These are phyloP conservation scores for Alternaria ethzedia DNA, from an alignment of 2,329 filamentous ascomycete genomes.

Conservation along the genomic window DNA sequence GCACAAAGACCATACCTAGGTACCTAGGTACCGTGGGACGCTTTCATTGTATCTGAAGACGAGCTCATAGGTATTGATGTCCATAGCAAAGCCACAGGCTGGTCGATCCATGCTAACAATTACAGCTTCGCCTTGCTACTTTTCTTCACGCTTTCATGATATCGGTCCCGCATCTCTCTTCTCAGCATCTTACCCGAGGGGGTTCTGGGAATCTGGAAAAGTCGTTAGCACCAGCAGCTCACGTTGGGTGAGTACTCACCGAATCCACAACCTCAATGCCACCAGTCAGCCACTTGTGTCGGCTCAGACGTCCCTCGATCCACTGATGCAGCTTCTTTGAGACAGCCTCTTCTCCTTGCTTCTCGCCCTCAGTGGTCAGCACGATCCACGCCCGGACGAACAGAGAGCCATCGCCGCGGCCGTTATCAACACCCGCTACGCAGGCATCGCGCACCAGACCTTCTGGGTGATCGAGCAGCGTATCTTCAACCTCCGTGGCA, in stretches of 20 bases:
- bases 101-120: background rate
- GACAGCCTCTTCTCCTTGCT: constrained; percentile 20
- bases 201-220: constrained; percentile 32
- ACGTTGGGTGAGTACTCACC: constrained; percentile 14
- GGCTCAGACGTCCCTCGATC: constrained; percentile 30
- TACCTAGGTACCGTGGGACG: accelerated
- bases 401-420: constrained; percentile 36
- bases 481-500: constrained; percentile 57
- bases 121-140: constrained; percentile 28
- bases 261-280: constrained; percentile 38
- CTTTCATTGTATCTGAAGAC: background rate
- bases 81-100: background rate
- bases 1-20: background rate
- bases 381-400: constrained; percentile 42
- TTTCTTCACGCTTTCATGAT: constrained; percentile 31
- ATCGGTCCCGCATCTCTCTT: constrained; percentile 37
- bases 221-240: background rate
- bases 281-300: constrained; percentile 40
- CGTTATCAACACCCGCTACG: constrained; percentile 41
- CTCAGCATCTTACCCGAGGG: constrained; percentile 40
- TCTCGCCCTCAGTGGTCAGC: constrained; percentile 23
- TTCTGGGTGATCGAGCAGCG: constrained; percentile 51
- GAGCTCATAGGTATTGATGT: background rate
- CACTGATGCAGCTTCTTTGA: constrained; percentile 29
- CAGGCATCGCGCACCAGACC: constrained; percentile 36